These are phyloP conservation scores for Fusarium sterilihyphosum DNA, from an alignment of 2,329 filamentous ascomycete species.

Conservation along the genomic window DNA sequence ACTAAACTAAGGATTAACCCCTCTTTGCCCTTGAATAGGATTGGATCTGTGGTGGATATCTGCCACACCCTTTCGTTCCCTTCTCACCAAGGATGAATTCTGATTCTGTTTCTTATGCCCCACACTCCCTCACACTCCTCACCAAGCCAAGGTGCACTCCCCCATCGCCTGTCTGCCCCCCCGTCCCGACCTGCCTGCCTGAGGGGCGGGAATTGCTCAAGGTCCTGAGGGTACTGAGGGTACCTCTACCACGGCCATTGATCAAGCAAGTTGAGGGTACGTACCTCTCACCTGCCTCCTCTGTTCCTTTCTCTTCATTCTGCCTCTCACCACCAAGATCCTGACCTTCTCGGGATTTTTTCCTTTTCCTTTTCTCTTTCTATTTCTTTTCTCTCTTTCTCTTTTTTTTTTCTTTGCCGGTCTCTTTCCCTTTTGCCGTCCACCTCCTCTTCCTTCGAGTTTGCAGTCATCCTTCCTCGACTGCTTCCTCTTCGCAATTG, in stretches of 20 bases:
- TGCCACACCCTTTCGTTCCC: slow-evolving; percentile 26
- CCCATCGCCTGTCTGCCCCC: slow-evolving; percentile 30
- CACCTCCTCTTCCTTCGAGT: slow-evolving; percentile 54
- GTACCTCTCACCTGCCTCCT: slow-evolving; percentile 44
- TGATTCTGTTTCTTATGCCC: neutral
- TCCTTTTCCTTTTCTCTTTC: slow-evolving; percentile 41
- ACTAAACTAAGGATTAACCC: slow-evolving; percentile 14
- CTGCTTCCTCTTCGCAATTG: slow-evolving; percentile 54
- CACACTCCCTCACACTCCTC: slow-evolving; percentile 2
- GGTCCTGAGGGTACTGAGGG: slow-evolving; percentile 37
- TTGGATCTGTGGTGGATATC: slow-evolving; percentile 14
- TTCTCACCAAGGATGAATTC: slow-evolving; percentile 13
- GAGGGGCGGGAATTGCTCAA: slow-evolving; percentile 24
- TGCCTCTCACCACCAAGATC: slow-evolving; percentile 46
- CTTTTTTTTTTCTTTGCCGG: slow-evolving; percentile 41
- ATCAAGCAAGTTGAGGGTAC: slow-evolving; percentile 29
- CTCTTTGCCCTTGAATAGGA: slow-evolving; percentile 22
- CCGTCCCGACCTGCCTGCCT: slow-evolving; percentile 39
- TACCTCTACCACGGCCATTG: slow-evolving; percentile 12
- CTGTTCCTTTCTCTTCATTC: slow-evolving; percentile 35
- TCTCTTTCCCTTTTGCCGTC: slow-evolving; percentile 35
- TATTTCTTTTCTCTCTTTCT: slow-evolving; percentile 36
- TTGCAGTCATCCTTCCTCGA: slow-evolving; percentile 64
- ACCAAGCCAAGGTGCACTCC: slow-evolving; percentile 19
- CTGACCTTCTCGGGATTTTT: slow-evolving; percentile 38